These are phyloP conservation scores for Peronosclerospora sorghi DNA, from an alignment of 352 stramenopile genomes.

Conservation along the genomic window DNA sequence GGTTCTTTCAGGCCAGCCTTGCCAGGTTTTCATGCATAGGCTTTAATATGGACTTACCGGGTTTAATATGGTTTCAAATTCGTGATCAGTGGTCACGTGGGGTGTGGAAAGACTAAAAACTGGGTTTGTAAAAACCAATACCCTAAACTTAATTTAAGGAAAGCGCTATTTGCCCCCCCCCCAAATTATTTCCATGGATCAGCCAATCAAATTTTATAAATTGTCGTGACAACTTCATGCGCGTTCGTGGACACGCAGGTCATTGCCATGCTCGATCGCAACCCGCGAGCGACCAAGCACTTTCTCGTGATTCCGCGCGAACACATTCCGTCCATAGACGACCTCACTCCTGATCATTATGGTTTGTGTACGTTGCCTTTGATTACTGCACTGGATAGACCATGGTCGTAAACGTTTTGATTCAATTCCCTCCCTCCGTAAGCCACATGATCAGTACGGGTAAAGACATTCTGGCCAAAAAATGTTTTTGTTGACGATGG, in stretches of 20 bases:
- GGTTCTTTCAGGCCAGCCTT: no score
- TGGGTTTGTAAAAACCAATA: no score
- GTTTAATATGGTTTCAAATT: no score
- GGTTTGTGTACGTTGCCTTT: conserved; percentile 25
- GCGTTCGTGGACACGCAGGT: conserved; percentile 42
- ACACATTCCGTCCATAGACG: conserved; percentile 50
- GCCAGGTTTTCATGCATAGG: no score
- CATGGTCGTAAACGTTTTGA: background rate
- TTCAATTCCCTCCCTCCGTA: conserved; percentile 17
- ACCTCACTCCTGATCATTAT: conserved; percentile 21
- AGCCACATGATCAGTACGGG: conserved; percentile 46
- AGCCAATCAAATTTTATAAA: no score
- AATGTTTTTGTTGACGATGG: conserved; percentile 24
- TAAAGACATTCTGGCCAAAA: conserved; percentile 31
- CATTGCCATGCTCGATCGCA: conserved; percentile 46
- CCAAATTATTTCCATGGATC: no score
- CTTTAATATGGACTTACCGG: no score
- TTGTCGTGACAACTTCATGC: no score
- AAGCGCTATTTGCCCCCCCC: no score
- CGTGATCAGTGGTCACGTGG: no score
- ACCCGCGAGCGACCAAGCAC: conserved; percentile 43
- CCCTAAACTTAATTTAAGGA: no score
- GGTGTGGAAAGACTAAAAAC: no score
- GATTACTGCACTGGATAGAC: background rate
- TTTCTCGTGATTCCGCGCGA: conserved; percentile 51